phyloP scores from a whole-genome alignment of 768 basidiomycete species.

The Leccinum longicurvipes region DNA sequence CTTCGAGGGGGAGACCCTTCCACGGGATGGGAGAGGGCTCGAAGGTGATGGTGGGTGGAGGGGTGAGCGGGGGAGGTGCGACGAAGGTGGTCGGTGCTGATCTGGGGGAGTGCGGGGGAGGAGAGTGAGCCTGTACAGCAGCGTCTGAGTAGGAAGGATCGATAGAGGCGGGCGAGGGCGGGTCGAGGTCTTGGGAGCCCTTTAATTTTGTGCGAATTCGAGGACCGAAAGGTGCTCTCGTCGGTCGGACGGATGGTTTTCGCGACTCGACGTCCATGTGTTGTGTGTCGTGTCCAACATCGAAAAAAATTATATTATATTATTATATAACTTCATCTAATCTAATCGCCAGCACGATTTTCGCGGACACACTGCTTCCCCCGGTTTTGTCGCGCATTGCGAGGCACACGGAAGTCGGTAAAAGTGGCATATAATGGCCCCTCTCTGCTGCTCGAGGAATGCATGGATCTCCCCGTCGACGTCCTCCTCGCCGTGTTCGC shows the following conservation, averaged over 20 bases:
- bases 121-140: neutral
- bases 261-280: too few species aligned
- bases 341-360: slow-evolving; percentile 22
- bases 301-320: too few species aligned
- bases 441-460: too few species aligned
- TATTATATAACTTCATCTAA: too few species aligned
- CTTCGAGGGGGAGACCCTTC: slow-evolving; percentile 69
- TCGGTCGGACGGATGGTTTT: slow-evolving; percentile 20
- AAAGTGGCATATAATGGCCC: neutral
- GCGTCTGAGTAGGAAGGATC: neutral
- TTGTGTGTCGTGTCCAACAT: too few species aligned
- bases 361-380: slow-evolving; percentile 15
- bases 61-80: slow-evolving; percentile 35
- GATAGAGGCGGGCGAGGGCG: neutral
- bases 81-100: slow-evolving; percentile 22
- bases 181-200: slow-evolving; percentile 6
- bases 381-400: slow-evolving; percentile 24
- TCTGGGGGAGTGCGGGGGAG: neutral
- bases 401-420: neutral
- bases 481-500: slow-evolving; percentile 43
- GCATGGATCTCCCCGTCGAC: slow-evolving; percentile 41
- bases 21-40: slow-evolving; percentile 55
- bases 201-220: slow-evolving; percentile 17
- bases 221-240: slow-evolving; percentile 21
- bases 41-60: slow-evolving; percentile 54